Conservation (phyloP, 805 yeast species). For the Vanderwaltozyma polyspora region DNA sequence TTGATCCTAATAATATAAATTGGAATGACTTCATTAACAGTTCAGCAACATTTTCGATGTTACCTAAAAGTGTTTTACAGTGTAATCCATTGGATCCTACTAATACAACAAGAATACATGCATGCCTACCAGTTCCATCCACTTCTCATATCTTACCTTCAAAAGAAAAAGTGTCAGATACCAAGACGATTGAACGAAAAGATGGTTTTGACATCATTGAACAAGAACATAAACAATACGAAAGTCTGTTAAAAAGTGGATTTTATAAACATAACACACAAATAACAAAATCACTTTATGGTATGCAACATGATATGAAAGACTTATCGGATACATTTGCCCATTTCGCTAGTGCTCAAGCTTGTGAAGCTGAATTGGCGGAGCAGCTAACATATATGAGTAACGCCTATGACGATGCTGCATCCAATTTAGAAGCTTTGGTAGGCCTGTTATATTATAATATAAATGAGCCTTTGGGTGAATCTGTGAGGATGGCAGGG, state of each 20-base stretch:
- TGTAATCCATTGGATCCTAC: slow-evolving; percentile 29
- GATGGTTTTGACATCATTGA: slow-evolving; percentile 20
- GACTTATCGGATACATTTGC: slow-evolving; percentile 21
- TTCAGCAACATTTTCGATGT: slow-evolving; percentile 24
- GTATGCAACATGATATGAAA: slow-evolving; percentile 15
- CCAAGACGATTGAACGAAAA: slow-evolving; percentile 2
- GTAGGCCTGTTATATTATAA: slow-evolving; percentile 24
- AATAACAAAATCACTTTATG: slow-evolving; percentile 19
- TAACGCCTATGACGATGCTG: slow-evolving; percentile 18
- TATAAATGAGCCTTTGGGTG: slow-evolving; percentile 25
- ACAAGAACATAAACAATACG: slow-evolving; percentile 22
- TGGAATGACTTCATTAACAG: slow-evolving; percentile 27
- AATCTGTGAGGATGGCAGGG: slow-evolving; percentile 22
- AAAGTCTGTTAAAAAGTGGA: slow-evolving; percentile 16
- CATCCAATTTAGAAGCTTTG: slow-evolving; percentile 16
- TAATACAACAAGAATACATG: slow-evolving; percentile 25
- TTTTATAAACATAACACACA: slow-evolving; percentile 21
- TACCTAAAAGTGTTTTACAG: slow-evolving; percentile 24
- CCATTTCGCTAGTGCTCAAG: slow-evolving; percentile 15
- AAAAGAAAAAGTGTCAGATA: background rate
- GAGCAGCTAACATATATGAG: slow-evolving; percentile 21
- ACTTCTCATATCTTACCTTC: slow-evolving; percentile 5
- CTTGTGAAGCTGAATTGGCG: slow-evolving; percentile 16
- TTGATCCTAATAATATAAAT: slow-evolving; percentile 25
- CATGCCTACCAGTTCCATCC: slow-evolving; percentile 23